phyloP scores from a whole-genome alignment of 1,284 basidiomycete species.

The Irpex rosettiformis region DNA sequence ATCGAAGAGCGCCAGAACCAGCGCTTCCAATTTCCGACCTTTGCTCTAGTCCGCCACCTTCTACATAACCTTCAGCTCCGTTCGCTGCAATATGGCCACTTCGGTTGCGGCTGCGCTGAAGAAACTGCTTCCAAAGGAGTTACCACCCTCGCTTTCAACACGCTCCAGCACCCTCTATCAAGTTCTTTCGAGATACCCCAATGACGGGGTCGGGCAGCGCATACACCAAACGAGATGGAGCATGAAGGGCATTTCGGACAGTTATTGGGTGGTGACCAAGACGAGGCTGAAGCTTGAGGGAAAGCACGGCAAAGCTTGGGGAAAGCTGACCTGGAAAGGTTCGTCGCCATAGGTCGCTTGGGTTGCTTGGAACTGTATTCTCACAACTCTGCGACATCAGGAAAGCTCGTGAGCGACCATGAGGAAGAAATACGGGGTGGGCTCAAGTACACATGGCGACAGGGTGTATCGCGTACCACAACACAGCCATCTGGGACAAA shows the following conservation, averaged over 20 bases:
- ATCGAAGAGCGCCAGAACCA: neutral
- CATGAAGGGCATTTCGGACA: slow-evolving; percentile 59
- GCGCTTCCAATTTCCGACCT: neutral
- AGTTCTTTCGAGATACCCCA: slow-evolving; percentile 65
- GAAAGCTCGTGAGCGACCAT: slow-evolving; percentile 42
- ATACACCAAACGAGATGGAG: slow-evolving; percentile 75
- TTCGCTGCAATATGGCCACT: slow-evolving; percentile 18
- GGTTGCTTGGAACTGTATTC: neutral
- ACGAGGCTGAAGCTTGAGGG: slow-evolving; percentile 67
- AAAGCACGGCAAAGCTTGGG: slow-evolving; percentile 77
- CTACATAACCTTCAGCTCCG: neutral
- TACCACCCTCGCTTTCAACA: slow-evolving; percentile 56
- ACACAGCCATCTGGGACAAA: slow-evolving; percentile 7
- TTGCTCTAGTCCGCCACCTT: neutral
- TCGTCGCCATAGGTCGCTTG: slow-evolving; percentile 23
- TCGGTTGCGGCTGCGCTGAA: slow-evolving; percentile 41
- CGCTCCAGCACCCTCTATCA: slow-evolving; percentile 62
- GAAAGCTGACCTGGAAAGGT: slow-evolving; percentile 75
- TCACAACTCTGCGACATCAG: slow-evolving; percentile 27
- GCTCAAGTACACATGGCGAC: slow-evolving; percentile 60
- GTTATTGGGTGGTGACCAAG: slow-evolving; percentile 71
- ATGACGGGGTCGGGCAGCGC: slow-evolving; percentile 60
- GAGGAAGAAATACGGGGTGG: slow-evolving; percentile 53
- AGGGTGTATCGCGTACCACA: slow-evolving; percentile 40
- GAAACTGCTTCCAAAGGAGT: slow-evolving; percentile 46